A percentile compares a stretch with the other conserved stretches of the same genome.
Evolutionary conservation across 805 yeast species (phyloP).

Genomic region (Yarrowia hollandica): DNA sequence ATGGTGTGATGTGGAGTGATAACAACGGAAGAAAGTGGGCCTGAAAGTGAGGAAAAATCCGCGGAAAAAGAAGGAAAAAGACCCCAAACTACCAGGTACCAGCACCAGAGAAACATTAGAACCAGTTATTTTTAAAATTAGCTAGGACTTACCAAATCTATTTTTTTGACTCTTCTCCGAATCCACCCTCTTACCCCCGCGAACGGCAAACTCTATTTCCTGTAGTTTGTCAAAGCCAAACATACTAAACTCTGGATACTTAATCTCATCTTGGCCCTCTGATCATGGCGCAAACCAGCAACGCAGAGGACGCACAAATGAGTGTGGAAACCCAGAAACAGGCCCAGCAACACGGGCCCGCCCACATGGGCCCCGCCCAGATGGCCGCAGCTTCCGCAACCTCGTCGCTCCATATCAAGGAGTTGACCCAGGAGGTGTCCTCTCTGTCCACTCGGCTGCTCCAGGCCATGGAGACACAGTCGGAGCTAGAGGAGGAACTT

Average conservation of each 20-base stretch:
- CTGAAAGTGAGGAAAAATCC: too few species aligned
- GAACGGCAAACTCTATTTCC: neutral
- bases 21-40: too few species aligned
- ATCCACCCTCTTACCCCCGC: neutral
- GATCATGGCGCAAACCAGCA: conserved; percentile 16
- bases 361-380: conserved; percentile 6
- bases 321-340: neutral
- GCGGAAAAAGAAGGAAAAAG: too few species aligned
- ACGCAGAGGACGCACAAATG: conserved; percentile 6
- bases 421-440: conserved; percentile 33
- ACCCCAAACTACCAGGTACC: too few species aligned
- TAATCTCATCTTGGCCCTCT: conserved; percentile 17
- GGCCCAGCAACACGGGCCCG: neutral
- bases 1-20: too few species aligned
- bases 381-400: conserved; percentile 13
- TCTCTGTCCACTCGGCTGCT: conserved; percentile 38
- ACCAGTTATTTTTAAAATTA: too few species aligned
- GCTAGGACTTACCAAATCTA: too few species aligned
- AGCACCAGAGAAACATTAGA: too few species aligned
- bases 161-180: too few species aligned
- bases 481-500: conserved; percentile 38
- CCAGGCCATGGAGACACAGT: conserved; percentile 39
- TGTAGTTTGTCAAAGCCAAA: conserved; percentile 19
- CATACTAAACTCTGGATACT: conserved; percentile 20
- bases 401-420: conserved; percentile 17